These are phyloP conservation scores for Eimeria tenella DNA, from an alignment of 169 alveolate genomes.

Conservation along the genomic window DNA sequence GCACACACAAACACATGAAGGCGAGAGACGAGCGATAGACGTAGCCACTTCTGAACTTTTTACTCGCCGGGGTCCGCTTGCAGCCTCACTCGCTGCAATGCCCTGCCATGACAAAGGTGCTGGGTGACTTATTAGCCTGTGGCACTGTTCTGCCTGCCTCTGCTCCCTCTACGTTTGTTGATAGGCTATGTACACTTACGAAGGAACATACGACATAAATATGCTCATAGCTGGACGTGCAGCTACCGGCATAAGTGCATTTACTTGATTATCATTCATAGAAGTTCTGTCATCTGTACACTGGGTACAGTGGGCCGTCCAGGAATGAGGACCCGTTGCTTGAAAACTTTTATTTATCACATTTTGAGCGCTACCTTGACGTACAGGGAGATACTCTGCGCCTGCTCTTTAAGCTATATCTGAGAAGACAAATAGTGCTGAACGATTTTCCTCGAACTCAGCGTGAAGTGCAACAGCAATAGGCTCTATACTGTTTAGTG, in stretches of 20 bases:
- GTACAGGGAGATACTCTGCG: no score
- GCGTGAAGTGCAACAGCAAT: no score
- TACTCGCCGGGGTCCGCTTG: background rate
- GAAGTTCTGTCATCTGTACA: no score
- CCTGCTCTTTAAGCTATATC: no score
- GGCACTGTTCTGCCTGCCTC: background rate
- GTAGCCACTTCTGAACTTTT: background rate
- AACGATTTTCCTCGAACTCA: no score
- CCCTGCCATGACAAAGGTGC: background rate
- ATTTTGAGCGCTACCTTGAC: no score
- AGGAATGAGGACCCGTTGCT: no score
- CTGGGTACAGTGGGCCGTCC: no score
- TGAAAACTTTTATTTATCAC: no score
- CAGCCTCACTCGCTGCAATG: background rate
- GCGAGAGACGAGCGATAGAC: background rate
- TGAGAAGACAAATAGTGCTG: no score
- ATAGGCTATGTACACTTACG: slow-evolving; percentile 89
- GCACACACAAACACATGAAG: background rate
- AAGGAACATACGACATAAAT: slow-evolving; percentile 92
- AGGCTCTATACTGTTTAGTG: no score
- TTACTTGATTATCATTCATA: background rate
- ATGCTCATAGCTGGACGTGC: slow-evolving; percentile 84
- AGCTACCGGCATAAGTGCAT: slow-evolving; percentile 80
- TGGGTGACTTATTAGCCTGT: background rate
- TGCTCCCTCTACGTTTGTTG: background rate